phyloP scores from a whole-genome alignment of 768 basidiomycete genomes.

The Lactarius deliciosus region DNA sequence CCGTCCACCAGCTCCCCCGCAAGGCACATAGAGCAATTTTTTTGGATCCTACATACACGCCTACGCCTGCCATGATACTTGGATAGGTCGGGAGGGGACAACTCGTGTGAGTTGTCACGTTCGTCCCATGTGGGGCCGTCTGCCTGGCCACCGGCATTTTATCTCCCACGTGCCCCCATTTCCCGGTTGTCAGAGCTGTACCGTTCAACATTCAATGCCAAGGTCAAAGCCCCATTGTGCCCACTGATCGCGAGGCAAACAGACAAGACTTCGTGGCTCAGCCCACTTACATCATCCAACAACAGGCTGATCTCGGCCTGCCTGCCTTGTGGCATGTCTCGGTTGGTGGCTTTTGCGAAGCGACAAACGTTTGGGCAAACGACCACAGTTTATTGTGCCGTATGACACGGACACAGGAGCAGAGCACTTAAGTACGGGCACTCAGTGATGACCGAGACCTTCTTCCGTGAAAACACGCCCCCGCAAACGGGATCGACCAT shows the following conservation, averaged over 20 bases:
- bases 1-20: background rate
- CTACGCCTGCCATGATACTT: background rate
- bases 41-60: background rate
- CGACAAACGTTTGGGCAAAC: background rate
- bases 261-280: background rate
- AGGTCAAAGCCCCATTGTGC: background rate
- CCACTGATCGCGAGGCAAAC: background rate
- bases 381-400: background rate
- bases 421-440: background rate
- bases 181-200: background rate
- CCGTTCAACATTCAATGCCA: background rate
- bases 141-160: background rate
- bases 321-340: no score
- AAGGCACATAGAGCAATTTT: background rate
- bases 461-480: background rate
- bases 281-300: background rate
- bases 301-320: background rate
- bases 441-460: background rate
- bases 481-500: background rate
- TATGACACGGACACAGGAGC: background rate
- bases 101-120: background rate
- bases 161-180: background rate
- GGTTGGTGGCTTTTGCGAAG: background rate
- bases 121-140: background rate
- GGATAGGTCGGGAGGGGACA: background rate